Evolutionary conservation across 78 protist species (phyloP), one percentile per base, ranked within the genome.

Genomic region (slime mould (Dictyostelium discoideum)): DNA sequence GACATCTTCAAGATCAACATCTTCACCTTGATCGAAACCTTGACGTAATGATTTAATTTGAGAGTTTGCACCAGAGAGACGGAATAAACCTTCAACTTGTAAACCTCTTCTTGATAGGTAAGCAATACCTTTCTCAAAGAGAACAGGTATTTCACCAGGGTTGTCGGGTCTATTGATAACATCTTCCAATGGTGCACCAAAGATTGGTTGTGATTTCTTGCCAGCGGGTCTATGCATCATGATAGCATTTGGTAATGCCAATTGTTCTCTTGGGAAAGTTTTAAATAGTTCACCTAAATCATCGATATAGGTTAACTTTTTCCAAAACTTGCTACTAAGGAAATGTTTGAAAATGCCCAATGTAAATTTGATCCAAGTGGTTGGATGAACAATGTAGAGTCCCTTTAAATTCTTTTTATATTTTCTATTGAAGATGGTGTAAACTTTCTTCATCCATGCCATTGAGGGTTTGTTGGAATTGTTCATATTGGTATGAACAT

Each of bases 361-460:
- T 13, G 92, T 48, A n/a, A 87, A 74, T 20, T 78, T 84, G 16
- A 92, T 69, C 93, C 96, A 97, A 42, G 84, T 73, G 50, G 98
- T 87, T 40, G 98, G 89, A 22, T 93, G 96, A 16, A 96, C 94
- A 14, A 96, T 65, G 50, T 93, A 96, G 39, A 96, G 85, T 1
- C 92, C 77, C 78, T 96, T 96, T 29, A 96, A 92, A 87, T 96
- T 96, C 97, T 96, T 96, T 92, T 96, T 96, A 93, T 96, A 97
- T 80, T 92, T 92, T 85, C 97, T 92, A 46, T 92, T 87, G 20
- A 96, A 86, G 39, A 86, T 74, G 3, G 84, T 24, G 77, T 96
- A 96, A 24, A 86, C 96, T 26, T 86, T 57, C 22, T 85, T 86
- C 54, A 96, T 13, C 96, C 96, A 96, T n/a, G 74, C 24, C 50